Base-by-base conservation (phyloP, 1,284 basidiomycete species). In the Pyrrhoderma lamaoense region DNA sequence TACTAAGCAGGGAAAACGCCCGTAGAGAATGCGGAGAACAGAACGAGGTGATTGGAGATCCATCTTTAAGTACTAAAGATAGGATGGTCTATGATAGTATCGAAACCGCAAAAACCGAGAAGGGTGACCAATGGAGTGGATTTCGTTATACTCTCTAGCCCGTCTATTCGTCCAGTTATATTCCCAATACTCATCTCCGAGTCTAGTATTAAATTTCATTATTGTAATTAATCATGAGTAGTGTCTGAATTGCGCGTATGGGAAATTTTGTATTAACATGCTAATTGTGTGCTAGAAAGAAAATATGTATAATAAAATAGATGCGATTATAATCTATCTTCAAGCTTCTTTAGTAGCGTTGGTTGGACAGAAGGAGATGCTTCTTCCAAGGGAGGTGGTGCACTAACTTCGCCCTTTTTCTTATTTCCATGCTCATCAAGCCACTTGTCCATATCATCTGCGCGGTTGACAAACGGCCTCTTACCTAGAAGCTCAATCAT, bases 381-480 rank as follows among this genome's bases (percentile, higher is more conserved):
- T 8, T 40, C 38, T 18, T 54, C 55, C 19, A 53, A 34, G 8
- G 52, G 55, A 3, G 54, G 54, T 2, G 55, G 52, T 13, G 55
- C 55, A 31, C 52, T 53, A 14, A 48, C 42, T 42, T 53, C 52
- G 16, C 52, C 55, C 38, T 47, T 70, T 59, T 77, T 76, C 40
- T 69, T 70, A 44, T 67, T 67, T 42, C 74, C 75, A 62, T 89
- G 78, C 62, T 84, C 77, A 61, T 93, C 91, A 19, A 94, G 75
- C 84, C 91, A 93, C 65, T 85, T 89, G 71, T 94, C 91, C 91
- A 94, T 93, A 60, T 93, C 91, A 64, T 93, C 93, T 42, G 81
- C 77, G 44, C 79, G 78, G 56, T 80, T 78, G 35, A 70, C 73
- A 65, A 95, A 95, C 14, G 90, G 91, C 43, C 93, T 80, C 60